phyloP scores from a whole-genome alignment of 2,329 filamentous ascomycete genomes.

The Tolypocladium amazonense region DNA sequence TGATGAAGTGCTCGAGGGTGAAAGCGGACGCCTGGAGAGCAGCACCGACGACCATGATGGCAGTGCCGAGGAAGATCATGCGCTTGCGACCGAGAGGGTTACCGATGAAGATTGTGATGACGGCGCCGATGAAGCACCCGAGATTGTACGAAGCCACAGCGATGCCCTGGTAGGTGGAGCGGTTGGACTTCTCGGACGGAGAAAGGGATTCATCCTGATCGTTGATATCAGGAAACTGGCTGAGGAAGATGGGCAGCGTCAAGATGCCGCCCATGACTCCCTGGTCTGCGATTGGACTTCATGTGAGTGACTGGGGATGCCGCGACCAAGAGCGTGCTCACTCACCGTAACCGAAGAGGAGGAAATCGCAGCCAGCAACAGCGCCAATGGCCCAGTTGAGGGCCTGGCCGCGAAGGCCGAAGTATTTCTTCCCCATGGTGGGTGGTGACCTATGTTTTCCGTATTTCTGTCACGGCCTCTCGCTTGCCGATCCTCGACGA shows the following conservation, averaged over 20 bases:
- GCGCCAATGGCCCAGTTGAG: conserved; percentile 60
- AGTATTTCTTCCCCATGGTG: conserved; percentile 33
- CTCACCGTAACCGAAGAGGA: conserved; percentile 48
- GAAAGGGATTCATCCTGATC: conserved; percentile 28
- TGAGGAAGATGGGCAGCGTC: conserved; percentile 50
- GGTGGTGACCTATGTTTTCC: neutral
- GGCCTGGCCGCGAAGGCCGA: conserved; percentile 53
- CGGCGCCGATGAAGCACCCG: conserved; percentile 53
- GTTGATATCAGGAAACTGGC: conserved; percentile 43
- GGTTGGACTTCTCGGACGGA: conserved; percentile 21
- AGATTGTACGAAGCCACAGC: conserved; percentile 46
- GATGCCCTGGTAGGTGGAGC: conserved; percentile 43
- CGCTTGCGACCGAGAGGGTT: conserved; percentile 49
- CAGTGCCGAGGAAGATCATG: conserved; percentile 49
- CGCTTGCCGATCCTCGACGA: neutral
- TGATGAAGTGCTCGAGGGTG: conserved; percentile 41
- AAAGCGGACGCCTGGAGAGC: conserved; percentile 48
- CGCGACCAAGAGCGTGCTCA: neutral
- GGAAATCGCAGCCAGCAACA: conserved; percentile 64
- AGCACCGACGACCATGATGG: conserved; percentile 48
- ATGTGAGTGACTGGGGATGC: neutral
- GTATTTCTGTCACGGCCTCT: neutral
- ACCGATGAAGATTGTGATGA: conserved; percentile 56
- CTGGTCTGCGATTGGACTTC: conserved; percentile 45
- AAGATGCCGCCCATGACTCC: conserved; percentile 68